A percentile compares a stretch with the other conserved stretches of the same genome.
phyloP scores from a whole-genome alignment of 2,329 filamentous ascomycete genomes.

The Stemphylium beticola region DNA sequence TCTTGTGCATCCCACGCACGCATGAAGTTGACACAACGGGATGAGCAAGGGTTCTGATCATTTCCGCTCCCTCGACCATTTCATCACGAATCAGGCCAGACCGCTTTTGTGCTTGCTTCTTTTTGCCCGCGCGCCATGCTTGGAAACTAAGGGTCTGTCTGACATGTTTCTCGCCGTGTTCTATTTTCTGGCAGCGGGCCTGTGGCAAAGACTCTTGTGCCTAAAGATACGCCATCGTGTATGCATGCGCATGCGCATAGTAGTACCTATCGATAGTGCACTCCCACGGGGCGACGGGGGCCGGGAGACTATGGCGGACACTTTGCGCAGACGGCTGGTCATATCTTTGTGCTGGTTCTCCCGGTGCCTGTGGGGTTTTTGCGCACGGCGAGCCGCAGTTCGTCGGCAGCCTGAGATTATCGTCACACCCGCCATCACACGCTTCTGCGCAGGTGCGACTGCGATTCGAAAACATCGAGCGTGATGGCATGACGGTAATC shows the following conservation, averaged over 20 bases:
- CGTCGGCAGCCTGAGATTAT: constrained; percentile 4
- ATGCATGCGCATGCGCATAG: constrained; percentile 6
- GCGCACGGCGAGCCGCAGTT: constrained; percentile 22
- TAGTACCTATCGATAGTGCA: constrained; percentile 15
- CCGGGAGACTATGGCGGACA: constrained; percentile 1
- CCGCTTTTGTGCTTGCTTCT: constrained; percentile 19
- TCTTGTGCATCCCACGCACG: neutral
- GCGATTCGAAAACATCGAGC: constrained; percentile 22
- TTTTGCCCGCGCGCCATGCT: neutral
- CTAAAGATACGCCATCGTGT: constrained; percentile 9
- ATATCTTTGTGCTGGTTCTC: constrained; percentile 13
- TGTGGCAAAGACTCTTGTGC: constrained; percentile 1
- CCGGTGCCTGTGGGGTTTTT: constrained; percentile 2
- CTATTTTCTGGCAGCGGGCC: constrained; percentile 5
- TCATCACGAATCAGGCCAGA: constrained; percentile 31
- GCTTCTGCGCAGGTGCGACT: neutral
- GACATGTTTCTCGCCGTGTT: constrained; percentile 8
- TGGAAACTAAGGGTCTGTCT: constrained; percentile 8
- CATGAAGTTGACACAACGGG: constrained; percentile 30
- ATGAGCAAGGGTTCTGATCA: constrained; percentile 30
- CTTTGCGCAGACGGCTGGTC: constrained; percentile 9
- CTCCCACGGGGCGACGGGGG: neutral
- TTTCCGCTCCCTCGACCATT: constrained; percentile 24
- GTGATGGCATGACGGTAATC: constrained; percentile 23
- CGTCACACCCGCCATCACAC: constrained; percentile 29